phyloP scores from a whole-genome alignment of 2,329 filamentous ascomycete species.

The Trichoderma harzianum region DNA sequence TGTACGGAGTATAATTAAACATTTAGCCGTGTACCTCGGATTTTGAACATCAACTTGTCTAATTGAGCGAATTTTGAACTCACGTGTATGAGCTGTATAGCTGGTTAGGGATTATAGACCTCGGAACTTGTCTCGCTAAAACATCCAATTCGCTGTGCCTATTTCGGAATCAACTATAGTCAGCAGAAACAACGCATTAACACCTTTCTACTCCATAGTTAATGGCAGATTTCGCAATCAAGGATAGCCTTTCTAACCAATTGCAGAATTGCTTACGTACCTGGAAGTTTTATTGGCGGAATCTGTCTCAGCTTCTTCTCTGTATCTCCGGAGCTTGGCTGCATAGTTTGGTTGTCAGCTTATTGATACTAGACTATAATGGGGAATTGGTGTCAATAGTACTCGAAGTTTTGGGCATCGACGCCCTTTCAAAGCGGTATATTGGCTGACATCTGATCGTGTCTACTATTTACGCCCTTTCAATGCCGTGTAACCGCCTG shows the following conservation, averaged over 20 bases:
- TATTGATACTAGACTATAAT: background rate
- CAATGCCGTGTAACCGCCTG: background rate
- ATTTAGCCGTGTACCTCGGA: background rate
- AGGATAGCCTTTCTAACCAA: background rate
- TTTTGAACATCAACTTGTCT: background rate
- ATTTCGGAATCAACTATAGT: background rate
- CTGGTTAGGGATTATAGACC: background rate
- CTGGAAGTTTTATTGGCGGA: background rate
- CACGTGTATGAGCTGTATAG: background rate
- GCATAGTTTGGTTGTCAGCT: background rate
- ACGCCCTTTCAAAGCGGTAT: background rate
- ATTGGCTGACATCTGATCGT: background rate
- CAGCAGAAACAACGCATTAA: background rate
- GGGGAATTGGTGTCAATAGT: background rate
- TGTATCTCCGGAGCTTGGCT: background rate
- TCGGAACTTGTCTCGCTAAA: background rate
- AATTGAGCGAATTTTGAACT: background rate
- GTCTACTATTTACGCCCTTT: background rate
- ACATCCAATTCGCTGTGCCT: background rate
- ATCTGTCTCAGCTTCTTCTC: background rate
- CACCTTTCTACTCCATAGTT: background rate
- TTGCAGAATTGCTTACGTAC: background rate
- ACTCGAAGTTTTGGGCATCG: background rate
- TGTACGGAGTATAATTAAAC: background rate
- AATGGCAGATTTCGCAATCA: background rate